Base-by-base conservation (phyloP, 192 early-diverging fungal species). In the Coemansia sp. region DNA sequence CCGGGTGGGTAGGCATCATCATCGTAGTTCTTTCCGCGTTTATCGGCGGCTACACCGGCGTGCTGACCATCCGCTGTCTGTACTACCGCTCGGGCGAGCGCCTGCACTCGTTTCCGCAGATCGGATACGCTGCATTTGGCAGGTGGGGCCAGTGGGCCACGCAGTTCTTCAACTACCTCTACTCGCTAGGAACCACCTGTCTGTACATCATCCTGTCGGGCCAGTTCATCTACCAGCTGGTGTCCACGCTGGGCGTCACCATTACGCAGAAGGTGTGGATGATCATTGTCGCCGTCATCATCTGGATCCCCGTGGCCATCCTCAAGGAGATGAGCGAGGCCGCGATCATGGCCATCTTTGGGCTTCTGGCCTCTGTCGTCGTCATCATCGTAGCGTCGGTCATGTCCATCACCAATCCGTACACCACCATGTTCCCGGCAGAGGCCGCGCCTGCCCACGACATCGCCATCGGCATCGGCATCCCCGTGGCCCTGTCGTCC, bases 321-420 rank as follows among this genome's bases (percentile, higher is more conserved):
- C 82, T 90, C 22, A 91, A 89, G 70, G 80, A 85, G 8, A 86
- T 93, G 83, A 87, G 88, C 42, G 91, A 93, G 73, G 83, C 91
- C 7, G 89, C 88, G 19, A 58, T 89, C 27, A 55, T 87, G 55
- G 86, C 86, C 56, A 78, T 86, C 25, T 84, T 89, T 50, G 91
- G 89, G 8, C 83, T 86, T 14, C 39, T 86, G 16, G 86, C 91
- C 0, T 89, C 91, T 0, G 47, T 93, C 3, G 65, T 85, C 6
- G 87, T 90, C 0, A 85, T 91, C 34, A 39, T 82, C n/a, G 83
- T 90, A 22, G 83, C 87, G 0, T 64, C 89, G 5, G 72, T 78
- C 29, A 71, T 84, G 58, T 72, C 86, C 13, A 35, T 85, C 19
- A 60, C 62, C 11, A 30, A 71, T 1, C 74, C 77, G 4, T 67